Evolutionary conservation across 176 grass and related monocot species (phyloP).

Genomic region (Bolboschoenus planiculmis): DNA sequence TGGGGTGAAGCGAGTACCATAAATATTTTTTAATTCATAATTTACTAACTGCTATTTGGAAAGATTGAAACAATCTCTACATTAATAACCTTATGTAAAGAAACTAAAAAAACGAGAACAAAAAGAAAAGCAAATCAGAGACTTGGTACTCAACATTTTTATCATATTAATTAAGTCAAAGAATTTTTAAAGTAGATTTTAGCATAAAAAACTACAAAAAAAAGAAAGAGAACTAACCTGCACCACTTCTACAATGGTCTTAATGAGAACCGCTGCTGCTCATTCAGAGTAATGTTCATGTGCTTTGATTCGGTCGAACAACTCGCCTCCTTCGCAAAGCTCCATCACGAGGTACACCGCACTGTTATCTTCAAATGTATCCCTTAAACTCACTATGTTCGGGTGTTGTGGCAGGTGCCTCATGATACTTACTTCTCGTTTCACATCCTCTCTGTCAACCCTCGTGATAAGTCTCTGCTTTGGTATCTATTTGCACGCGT

Average conservation of each 20-base stretch:
- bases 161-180: no score
- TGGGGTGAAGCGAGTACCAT: neutral
- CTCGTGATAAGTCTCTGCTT: slow-evolving; percentile 24
- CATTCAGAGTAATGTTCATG: slow-evolving; percentile 78
- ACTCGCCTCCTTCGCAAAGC: slow-evolving; percentile 94
- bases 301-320: slow-evolving; percentile 90
- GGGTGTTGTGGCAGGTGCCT: slow-evolving; percentile 63
- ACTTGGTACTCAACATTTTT: no score
- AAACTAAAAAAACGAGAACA: no score
- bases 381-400: slow-evolving; percentile 80
- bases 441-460: slow-evolving; percentile 90
- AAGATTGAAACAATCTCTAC: neutral
- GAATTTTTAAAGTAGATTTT: neutral
- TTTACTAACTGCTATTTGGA: no score
- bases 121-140: no score
- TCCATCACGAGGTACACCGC: slow-evolving; percentile 96
- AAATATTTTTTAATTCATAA: neutral
- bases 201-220: neutral
- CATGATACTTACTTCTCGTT: slow-evolving; percentile 96
- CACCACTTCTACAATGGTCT: slow-evolving; percentile 90
- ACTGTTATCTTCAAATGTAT: slow-evolving; percentile 74
- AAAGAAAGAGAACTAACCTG: slow-evolving; percentile 38
- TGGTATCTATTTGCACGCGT: slow-evolving; percentile 23
- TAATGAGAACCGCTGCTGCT: slow-evolving; percentile 61
- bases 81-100: neutral